phyloP scores from a whole-genome alignment of 345 rosid species.

The Eucalyptus erythrocorys region DNA sequence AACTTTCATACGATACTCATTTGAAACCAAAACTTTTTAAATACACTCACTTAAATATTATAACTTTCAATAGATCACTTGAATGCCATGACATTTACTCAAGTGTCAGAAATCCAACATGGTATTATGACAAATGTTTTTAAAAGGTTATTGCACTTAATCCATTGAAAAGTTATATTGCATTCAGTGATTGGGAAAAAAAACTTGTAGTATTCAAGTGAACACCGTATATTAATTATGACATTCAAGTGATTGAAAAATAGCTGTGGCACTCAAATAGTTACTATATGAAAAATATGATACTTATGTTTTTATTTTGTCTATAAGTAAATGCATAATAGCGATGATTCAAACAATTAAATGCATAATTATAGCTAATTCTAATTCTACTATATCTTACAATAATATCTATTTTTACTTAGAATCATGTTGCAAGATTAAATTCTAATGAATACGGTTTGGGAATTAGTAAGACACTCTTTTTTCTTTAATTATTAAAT shows the following conservation, averaged over 20 bases:
- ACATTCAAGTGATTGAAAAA: not conserved
- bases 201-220: not conserved
- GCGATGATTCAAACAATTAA: not conserved
- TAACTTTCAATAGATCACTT: not conserved
- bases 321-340: not conserved
- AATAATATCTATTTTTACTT: not conserved
- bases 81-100: not conserved
- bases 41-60: fast-evolving
- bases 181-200: not conserved
- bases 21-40: fast-evolving
- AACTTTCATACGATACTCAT: fast-evolving
- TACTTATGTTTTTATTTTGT: not conserved
- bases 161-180: not conserved
- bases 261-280: not conserved
- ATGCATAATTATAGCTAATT: not conserved
- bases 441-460: too few species aligned
- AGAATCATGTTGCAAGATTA: fast-evolving
- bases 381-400: not conserved
- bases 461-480: fast-evolving
- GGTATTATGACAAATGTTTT: fast-evolving
- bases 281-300: not conserved
- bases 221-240: fast-evolving
- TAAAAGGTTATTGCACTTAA: not conserved
- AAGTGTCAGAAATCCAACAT: not conserved
- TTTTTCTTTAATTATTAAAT: too few species aligned